A percentile compares a stretch with the other conserved stretches of the same genome.
These are phyloP conservation scores for Aspergillus sp. DNA, from an alignment of 2,329 filamentous ascomycete species.

Conservation along the genomic window DNA sequence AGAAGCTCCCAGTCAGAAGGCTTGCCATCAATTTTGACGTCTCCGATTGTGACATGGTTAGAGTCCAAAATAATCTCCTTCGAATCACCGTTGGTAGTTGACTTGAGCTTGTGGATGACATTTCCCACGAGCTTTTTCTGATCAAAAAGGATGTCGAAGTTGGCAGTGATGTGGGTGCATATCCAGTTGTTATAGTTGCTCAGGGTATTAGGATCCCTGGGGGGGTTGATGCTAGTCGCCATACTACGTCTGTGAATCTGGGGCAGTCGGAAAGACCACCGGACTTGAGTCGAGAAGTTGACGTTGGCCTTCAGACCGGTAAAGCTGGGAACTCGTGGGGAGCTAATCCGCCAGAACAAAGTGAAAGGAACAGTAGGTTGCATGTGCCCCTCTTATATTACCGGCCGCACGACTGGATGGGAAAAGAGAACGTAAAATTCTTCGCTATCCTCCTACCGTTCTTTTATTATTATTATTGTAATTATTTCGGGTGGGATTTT, in stretches of 20 bases:
- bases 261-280: constrained; percentile 7
- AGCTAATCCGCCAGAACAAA: constrained; percentile 9
- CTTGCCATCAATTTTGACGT: constrained; percentile 69
- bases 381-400: constrained; percentile 7
- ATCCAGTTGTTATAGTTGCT: constrained; percentile 89
- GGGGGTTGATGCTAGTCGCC: constrained; percentile 44
- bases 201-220: constrained; percentile 83
- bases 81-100: constrained; percentile 70
- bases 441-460: not conserved
- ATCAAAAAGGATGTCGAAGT: constrained; percentile 82
- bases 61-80: constrained; percentile 84
- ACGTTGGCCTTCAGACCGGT: not conserved
- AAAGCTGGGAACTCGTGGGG: constrained; percentile 4
- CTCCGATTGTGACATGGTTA: constrained; percentile 74
- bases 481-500: not conserved
- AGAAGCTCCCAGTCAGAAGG: constrained; percentile 70
- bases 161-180: constrained; percentile 79
- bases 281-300: constrained; percentile 9
- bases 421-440: not conserved
- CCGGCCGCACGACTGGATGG: not conserved
- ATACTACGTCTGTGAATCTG: constrained; percentile 35
- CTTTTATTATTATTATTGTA: not conserved
- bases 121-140: constrained; percentile 74
- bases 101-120: constrained; percentile 75
- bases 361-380: not conserved